Conservation (phyloP, 2,329 filamentous ascomycete species). For the Magnaporthiopsis poae region DNA sequence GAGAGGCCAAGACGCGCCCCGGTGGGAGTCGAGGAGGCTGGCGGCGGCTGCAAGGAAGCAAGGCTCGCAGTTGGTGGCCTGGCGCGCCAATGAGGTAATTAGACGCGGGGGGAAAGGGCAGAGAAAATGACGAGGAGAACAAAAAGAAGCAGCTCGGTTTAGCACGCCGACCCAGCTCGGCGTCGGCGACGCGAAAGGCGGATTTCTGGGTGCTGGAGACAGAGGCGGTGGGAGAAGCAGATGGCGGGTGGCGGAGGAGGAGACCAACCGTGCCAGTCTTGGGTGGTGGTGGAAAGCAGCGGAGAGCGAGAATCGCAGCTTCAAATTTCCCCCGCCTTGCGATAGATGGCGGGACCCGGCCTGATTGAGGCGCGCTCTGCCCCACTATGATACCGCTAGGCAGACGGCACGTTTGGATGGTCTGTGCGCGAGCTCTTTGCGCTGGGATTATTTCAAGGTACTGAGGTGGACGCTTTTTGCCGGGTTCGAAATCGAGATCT, state of each 20-base stretch:
- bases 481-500: background rate
- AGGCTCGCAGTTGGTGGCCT: constrained; percentile 1
- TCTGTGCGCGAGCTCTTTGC: background rate
- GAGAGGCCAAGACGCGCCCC: background rate
- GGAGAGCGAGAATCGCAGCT: constrained; percentile 5
- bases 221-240: background rate
- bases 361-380: constrained; percentile 7
- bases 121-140: background rate
- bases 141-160: background rate
- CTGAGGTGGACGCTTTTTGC: too few relatives aligned
- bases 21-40: background rate
- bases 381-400: constrained; percentile 8
- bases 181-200: background rate
- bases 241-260: background rate
- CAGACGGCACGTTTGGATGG: background rate
- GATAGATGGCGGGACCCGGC: constrained; percentile 27
- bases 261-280: background rate
- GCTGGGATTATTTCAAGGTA: background rate
- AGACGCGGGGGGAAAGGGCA: background rate
- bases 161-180: background rate
- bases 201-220: background rate
- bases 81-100: background rate
- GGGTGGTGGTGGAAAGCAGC: constrained; percentile 3
- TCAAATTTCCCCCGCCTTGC: constrained; percentile 15
- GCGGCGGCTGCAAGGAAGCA: background rate